Evolutionary conservation across 1,284 basidiomycete genomes (phyloP), one percentile per base, ranked within the genome.

Genomic region (Xerocomus minutiporus): DNA sequence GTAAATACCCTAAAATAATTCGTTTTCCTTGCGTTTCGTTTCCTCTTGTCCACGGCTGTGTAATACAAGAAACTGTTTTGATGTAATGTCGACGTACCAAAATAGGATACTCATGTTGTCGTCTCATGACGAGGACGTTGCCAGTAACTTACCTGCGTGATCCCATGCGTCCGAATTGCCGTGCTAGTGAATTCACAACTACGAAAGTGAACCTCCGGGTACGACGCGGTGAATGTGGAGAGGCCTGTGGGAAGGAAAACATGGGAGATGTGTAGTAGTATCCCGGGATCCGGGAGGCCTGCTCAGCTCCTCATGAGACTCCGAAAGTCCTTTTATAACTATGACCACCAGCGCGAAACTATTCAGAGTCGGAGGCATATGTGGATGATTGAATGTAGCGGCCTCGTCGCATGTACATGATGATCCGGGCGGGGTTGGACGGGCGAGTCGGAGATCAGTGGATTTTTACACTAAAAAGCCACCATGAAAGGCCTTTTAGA

Each of bases 1-100:
- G 28, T 70, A 43, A 68, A 59, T 67, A 66, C 61, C 61, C 48
- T 50, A 52, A 50, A 52, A 46, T 44, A 9, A 31, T 36, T 50
- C 34, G 50, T 58, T 23, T 50, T n/a, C 28, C 41, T 48, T 34
- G 39, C 29, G 32, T 36, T 28, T 31, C 13, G 13, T 52, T 29
- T 48, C 17, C 35, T 35, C 44, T n/a, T 52, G 48, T 52, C 25
- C 45, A 44, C 40, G 41, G 17, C 41, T 44, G 29, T 46, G 46
- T 55, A 54, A 32, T 44, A 48, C 53, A 36, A 45, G 36, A 43
- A 28, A 46, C 40, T 52, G 50, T 39, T 48, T 61, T 20, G 49
- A 56, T 54, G 47, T 28, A 28, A 41, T 45, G 44, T 61, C 32
- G 44, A 56, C 56, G 50, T 54, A 61, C 61, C 59, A 35, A 12